These are phyloP conservation scores for Penicillium argentinense DNA, from an alignment of 495 filamentous ascomycete species.

Conservation along the genomic window DNA sequence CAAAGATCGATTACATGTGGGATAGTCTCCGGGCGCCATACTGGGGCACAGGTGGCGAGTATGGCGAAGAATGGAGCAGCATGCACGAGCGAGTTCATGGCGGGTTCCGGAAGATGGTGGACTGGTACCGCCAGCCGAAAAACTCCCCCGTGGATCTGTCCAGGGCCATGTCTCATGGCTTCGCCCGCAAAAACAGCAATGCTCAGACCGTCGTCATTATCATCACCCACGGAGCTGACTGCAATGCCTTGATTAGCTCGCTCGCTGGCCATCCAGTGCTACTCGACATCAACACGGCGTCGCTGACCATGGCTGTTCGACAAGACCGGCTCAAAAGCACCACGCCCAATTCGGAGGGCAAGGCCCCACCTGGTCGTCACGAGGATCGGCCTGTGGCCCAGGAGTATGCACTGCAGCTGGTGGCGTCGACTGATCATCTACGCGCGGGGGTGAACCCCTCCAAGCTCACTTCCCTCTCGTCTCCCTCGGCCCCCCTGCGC, in stretches of 20 bases:
- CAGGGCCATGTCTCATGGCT: slow-evolving; percentile 35
- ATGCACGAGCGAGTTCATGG: slow-evolving; percentile 89
- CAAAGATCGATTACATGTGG: slow-evolving; percentile 89
- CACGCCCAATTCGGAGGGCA: slow-evolving; percentile 19
- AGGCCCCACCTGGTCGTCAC: slow-evolving; percentile 5
- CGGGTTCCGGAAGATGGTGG: slow-evolving; percentile 71
- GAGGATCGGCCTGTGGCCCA: slow-evolving; percentile 43
- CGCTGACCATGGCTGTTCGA: slow-evolving; percentile 83
- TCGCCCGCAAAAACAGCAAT: slow-evolving; percentile 56
- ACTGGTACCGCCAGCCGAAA: slow-evolving; percentile 68
- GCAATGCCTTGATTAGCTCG: slow-evolving; percentile 91
- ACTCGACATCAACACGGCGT: slow-evolving; percentile 84
- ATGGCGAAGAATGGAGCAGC: slow-evolving; percentile 89
- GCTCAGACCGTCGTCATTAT: slow-evolving; percentile 81
- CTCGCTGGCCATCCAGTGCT: slow-evolving; percentile 86
- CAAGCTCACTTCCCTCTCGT: slow-evolving; percentile 27
- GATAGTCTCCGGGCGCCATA: slow-evolving; percentile 78
- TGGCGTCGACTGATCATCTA: slow-evolving; percentile 80
- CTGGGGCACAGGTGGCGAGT: slow-evolving; percentile 85
- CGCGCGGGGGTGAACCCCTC: slow-evolving; percentile 50
- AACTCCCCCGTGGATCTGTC: slow-evolving; percentile 35
- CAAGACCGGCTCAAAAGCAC: slow-evolving; percentile 45
- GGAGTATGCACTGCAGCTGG: slow-evolving; percentile 74
- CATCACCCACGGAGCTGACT: slow-evolving; percentile 96
- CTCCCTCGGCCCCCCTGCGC: slow-evolving; percentile 26